Conservation (phyloP, 768 basidiomycete genomes). For the Lactifluus rugatus region DNA sequence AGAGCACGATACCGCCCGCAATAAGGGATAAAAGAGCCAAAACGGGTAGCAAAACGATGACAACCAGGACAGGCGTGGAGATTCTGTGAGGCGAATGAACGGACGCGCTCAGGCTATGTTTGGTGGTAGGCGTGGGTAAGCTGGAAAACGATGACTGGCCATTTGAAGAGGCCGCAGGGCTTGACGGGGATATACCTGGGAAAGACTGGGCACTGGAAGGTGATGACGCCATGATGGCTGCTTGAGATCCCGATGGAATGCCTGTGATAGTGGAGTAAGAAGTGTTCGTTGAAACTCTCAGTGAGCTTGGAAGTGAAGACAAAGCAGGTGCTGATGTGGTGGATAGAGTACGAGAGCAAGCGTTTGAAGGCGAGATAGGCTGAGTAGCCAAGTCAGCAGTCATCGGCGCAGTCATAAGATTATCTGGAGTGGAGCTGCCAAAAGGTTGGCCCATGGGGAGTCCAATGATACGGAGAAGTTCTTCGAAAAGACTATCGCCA, state of each 20-base stretch:
- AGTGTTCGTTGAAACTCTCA: too few relatives aligned
- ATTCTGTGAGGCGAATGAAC: background rate
- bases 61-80: background rate
- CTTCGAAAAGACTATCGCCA: background rate
- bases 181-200: background rate
- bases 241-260: background rate
- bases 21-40: conserved; percentile 16
- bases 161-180: background rate
- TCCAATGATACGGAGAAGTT: background rate
- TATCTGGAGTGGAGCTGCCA: background rate
- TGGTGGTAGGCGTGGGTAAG: too few relatives aligned
- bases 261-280: background rate
- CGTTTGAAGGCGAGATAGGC: background rate
- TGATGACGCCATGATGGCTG: background rate
- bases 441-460: background rate
- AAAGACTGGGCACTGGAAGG: background rate
- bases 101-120: background rate
- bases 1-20: conserved; percentile 16
- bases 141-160: background rate
- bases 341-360: background rate
- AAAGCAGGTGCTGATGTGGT: background rate
- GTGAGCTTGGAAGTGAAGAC: background rate
- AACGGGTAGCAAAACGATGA: background rate
- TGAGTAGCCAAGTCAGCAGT: background rate
- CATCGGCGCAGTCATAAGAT: too few relatives aligned